A percentile compares a stretch with the other conserved stretches of the same genome.
Evolutionary conservation across 2,329 filamentous ascomycete genomes (phyloP).

Genomic region (Arachnomyces sp.): DNA sequence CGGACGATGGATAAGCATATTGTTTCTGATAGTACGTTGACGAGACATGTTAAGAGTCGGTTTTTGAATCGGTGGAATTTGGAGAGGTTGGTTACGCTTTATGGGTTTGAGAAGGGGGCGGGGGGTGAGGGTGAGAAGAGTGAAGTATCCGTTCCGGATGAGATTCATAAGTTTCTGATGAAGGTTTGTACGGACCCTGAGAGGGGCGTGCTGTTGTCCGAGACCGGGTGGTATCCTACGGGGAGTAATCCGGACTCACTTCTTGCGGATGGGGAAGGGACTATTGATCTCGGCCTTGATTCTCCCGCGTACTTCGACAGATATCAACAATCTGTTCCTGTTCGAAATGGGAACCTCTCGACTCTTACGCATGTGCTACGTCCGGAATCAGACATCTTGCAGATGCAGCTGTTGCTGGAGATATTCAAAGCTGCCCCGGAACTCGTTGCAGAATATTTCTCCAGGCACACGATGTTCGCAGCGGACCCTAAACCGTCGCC

Average conservation of each 20-base stretch:
- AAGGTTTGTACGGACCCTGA: constrained; percentile 64
- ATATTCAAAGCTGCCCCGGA: constrained; percentile 80
- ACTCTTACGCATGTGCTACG: constrained; percentile 70
- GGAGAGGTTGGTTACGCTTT: constrained; percentile 62
- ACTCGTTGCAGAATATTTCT: constrained; percentile 79
- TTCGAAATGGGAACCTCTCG: constrained; percentile 71
- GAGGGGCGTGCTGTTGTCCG: constrained; percentile 66
- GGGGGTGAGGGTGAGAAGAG: constrained; percentile 39
- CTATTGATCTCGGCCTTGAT: constrained; percentile 59
- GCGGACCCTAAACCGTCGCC: constrained; percentile 88
- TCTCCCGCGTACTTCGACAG: constrained; percentile 61
- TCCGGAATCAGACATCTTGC: constrained; percentile 71
- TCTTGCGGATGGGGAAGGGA: constrained; percentile 37
- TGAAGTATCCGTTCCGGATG: constrained; percentile 50
- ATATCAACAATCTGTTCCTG: constrained; percentile 57
- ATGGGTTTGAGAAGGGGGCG: constrained; percentile 44
- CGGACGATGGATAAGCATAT: constrained; percentile 61
- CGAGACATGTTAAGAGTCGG: constrained; percentile 64
- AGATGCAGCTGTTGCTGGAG: constrained; percentile 70
- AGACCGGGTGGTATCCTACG: constrained; percentile 77
- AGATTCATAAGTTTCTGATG: constrained; percentile 67
- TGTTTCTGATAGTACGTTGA: constrained; percentile 64
- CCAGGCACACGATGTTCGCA: constrained; percentile 67
- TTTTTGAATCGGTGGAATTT: constrained; percentile 69
- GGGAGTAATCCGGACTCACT: constrained; percentile 53